Conservation (phyloP, 495 filamentous ascomycete genomes). For the Penicillium paradoxum region DNA sequence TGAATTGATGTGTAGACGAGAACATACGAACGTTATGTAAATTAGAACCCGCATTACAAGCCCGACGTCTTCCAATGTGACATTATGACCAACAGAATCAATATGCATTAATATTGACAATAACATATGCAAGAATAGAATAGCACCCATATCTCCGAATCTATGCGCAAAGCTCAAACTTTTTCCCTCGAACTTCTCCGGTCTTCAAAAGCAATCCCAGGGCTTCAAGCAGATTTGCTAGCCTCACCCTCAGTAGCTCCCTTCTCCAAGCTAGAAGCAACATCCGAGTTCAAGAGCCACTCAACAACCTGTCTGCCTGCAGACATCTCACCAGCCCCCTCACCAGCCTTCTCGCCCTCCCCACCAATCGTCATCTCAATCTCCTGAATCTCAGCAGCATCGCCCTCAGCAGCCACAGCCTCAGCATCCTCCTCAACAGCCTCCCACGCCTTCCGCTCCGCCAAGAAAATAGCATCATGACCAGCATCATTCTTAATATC, state of each 20-base stretch:
- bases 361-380: slow-evolving; percentile 29
- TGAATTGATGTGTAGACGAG: slow-evolving; percentile 20
- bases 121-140: slow-evolving; percentile 7
- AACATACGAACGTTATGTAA: slow-evolving; percentile 8
- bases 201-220: not conserved
- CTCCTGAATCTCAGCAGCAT: slow-evolving; percentile 22
- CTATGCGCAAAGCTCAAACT: slow-evolving; percentile 4
- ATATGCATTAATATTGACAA: slow-evolving; percentile 12
- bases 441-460: slow-evolving; percentile 57
- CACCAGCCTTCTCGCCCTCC: slow-evolving; percentile 9
- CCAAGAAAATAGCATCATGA: slow-evolving; percentile 80
- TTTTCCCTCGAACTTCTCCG: slow-evolving; percentile 7
- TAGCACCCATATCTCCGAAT: not conserved
- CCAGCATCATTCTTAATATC: slow-evolving; percentile 73
- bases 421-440: slow-evolving; percentile 23
- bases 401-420: slow-evolving; percentile 10
- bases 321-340: slow-evolving; percentile 28
- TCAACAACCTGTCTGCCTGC: slow-evolving; percentile 42
- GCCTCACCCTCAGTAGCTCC: slow-evolving; percentile 24
- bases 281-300: slow-evolving; percentile 43
- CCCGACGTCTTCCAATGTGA: not conserved
- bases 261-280: slow-evolving; percentile 33
- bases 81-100: slow-evolving; percentile 3
- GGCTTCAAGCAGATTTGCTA: slow-evolving; percentile 16
- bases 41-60: slow-evolving; percentile 9